phyloP scores from a whole-genome alignment of 495 filamentous ascomycete genomes.

The Penicillium cinerascens region DNA sequence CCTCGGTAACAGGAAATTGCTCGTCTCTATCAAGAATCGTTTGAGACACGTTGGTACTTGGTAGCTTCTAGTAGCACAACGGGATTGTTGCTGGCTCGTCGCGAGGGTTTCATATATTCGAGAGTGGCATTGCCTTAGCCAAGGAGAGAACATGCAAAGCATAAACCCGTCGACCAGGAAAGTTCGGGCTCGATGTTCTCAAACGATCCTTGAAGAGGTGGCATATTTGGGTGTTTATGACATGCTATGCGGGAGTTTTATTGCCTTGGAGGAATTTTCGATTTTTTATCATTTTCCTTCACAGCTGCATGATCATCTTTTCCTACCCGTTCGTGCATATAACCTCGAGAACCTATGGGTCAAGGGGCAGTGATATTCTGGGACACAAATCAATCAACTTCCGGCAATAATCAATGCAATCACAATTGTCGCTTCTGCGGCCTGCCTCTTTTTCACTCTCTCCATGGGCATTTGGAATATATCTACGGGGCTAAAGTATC shows the following conservation, averaged over 20 bases:
- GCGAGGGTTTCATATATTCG: constrained; percentile 37
- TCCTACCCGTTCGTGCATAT: constrained; percentile 39
- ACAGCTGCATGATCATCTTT: constrained; percentile 43
- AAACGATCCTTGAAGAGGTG: constrained; percentile 40
- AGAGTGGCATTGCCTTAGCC: constrained; percentile 34
- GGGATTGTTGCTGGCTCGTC: constrained; percentile 28
- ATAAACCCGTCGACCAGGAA: constrained; percentile 33
- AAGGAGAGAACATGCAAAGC: constrained; percentile 28
- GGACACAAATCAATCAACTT: constrained; percentile 44
- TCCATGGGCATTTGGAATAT: constrained; percentile 49
- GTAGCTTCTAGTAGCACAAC: neutral
- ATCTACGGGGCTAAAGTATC: constrained; percentile 39
- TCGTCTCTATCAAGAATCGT: constrained; percentile 44
- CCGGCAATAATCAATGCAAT: constrained; percentile 43
- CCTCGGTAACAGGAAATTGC: constrained; percentile 47
- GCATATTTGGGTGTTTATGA: constrained; percentile 48
- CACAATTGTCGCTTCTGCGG: constrained; percentile 34
- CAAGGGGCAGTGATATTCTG: constrained; percentile 44
- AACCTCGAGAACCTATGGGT: constrained; percentile 50
- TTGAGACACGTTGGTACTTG: constrained; percentile 34
- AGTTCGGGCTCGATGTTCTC: constrained; percentile 37
- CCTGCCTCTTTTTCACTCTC: constrained; percentile 36
- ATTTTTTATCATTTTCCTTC: neutral
- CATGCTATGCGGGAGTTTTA: constrained; percentile 37
- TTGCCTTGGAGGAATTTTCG: neutral